Evolutionary conservation across 2,329 filamentous ascomycete genomes (phyloP), one percentile per base, ranked within the genome.

Genomic region (Elsinoe necatrix): DNA sequence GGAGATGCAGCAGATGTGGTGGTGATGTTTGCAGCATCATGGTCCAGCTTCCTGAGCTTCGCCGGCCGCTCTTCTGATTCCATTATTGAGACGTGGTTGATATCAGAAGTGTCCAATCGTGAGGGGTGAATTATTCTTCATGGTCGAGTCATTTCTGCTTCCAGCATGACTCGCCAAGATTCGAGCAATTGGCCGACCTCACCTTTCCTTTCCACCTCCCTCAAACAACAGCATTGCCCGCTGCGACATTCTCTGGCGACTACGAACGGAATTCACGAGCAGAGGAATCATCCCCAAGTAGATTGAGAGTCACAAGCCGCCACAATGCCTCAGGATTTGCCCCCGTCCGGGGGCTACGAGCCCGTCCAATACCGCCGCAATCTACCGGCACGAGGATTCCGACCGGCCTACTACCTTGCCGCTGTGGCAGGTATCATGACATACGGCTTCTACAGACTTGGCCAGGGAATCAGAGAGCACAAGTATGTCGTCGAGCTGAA

Each of bases 341-440:
- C 93, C 78, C 93, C 93, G 66, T 73, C 76, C 69, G 93, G 92
- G 78, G 93, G 93, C 80, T 98, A 98, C 75, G 86, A 84, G 73
- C 86, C 92, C 73, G 86, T 98, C 64, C 93, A 98, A 77, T 98
- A 96, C 80, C 95, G 95, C 84, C 87, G 93, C 74, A 97, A 97
- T 77, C 79, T 98, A 61, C 93, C 93, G 62, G 84, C 87, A 62
- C 86, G 86, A 68, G 92, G 92, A 65, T 95, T 97, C 81, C 85
- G 87, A 59, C 92, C 93, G 16, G 80, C 84, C 50, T 81, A 84
- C 60, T 84, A 95, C 70, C 80, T 97, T 63, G 69, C 88, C 65
- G 88, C 83, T 61, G 83, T 89, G 72, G 87, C 83, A 64, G 79
- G 79, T 56, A 75, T 96, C 64, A 91, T 95, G 86, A 80, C 81